phyloP scores from a whole-genome alignment of 2,329 filamentous ascomycete genomes.

The Penicillium sp. region DNA sequence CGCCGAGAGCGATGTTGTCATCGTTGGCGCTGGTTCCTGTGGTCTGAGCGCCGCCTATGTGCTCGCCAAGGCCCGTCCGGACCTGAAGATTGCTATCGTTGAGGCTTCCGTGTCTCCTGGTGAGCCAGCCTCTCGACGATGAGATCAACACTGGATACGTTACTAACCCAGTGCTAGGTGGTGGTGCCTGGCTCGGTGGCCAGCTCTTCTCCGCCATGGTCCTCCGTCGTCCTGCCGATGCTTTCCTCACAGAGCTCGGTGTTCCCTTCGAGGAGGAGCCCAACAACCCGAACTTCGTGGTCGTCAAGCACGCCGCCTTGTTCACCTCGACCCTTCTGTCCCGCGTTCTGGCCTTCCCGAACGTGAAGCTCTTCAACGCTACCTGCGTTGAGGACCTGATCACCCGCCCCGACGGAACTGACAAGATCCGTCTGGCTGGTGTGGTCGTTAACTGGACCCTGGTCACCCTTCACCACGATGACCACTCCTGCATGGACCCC shows the following conservation, averaged over 20 bases:
- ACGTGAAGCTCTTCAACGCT: constrained; percentile 96
- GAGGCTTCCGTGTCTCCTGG: constrained; percentile 82
- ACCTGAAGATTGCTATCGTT: constrained; percentile 88
- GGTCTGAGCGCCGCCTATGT: constrained; percentile 83
- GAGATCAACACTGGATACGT: background rate
- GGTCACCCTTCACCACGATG: constrained; percentile 81
- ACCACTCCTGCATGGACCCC: constrained; percentile 94
- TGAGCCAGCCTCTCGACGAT: constrained; percentile 21
- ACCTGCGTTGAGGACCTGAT: constrained; percentile 91
- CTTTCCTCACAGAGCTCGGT: constrained; percentile 77
- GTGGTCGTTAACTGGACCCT: constrained; percentile 97
- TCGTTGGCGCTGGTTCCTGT: constrained; percentile 86
- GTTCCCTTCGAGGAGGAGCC: constrained; percentile 87
- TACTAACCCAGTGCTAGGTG: constrained; percentile 51
- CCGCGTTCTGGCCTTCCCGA: constrained; percentile 80
- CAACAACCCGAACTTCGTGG: constrained; percentile 81
- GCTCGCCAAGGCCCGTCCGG: constrained; percentile 78
- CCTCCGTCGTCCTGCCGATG: constrained; percentile 88
- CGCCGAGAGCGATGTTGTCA: constrained; percentile 91
- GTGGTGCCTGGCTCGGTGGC: constrained; percentile 88
- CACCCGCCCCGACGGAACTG: constrained; percentile 63
- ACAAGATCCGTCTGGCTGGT: constrained; percentile 71
- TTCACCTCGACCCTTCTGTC: constrained; percentile 87
- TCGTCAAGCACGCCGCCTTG: constrained; percentile 90
- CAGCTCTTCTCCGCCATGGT: constrained; percentile 96